These are phyloP conservation scores for Fusarium sp. DNA, from an alignment of 2,329 filamentous ascomycete genomes.

Conservation along the genomic window DNA sequence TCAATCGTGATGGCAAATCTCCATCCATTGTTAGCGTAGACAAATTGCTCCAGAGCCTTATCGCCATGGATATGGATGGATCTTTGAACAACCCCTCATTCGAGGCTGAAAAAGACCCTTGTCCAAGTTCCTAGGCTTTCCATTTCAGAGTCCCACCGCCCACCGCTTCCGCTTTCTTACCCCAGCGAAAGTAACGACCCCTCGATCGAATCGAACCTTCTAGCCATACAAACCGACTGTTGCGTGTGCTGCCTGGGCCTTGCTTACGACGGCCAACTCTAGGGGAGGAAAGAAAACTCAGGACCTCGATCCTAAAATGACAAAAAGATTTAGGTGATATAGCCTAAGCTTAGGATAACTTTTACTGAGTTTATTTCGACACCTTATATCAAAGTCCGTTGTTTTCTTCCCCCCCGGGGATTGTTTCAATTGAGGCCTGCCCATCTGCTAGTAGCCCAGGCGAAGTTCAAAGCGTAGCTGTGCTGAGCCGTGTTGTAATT, in stretches of 20 bases:
- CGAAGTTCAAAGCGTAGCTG: background rate
- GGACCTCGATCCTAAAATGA: no score
- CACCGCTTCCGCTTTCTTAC: slow-evolving; percentile 4
- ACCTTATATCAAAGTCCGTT: no score
- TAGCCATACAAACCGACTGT: slow-evolving; percentile 22
- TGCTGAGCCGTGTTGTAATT: background rate
- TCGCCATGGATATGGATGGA: background rate
- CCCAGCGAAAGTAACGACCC: slow-evolving; percentile 13
- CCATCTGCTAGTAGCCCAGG: background rate
- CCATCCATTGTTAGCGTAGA: background rate
- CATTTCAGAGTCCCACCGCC: slow-evolving; percentile 28
- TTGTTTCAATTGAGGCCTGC: slow-evolving; percentile 13
- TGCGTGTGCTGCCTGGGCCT: background rate
- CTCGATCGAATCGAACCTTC: slow-evolving; percentile 38
- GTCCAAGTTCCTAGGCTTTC: slow-evolving; percentile 32
- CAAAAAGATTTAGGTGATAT: no score
- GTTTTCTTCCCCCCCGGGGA: no score
- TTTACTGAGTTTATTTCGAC: no score
- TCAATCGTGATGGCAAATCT: background rate
- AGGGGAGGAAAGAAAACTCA: no score
- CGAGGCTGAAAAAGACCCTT: slow-evolving; percentile 36
- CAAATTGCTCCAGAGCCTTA: background rate
- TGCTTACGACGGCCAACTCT: background rate
- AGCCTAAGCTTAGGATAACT: no score
- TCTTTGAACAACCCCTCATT: slow-evolving; percentile 21